A percentile compares a stretch with the other conserved stretches of the same genome.
Evolutionary conservation across 352 stramenopile genomes (phyloP).

Genomic region (Pythium chondricola): DNA sequence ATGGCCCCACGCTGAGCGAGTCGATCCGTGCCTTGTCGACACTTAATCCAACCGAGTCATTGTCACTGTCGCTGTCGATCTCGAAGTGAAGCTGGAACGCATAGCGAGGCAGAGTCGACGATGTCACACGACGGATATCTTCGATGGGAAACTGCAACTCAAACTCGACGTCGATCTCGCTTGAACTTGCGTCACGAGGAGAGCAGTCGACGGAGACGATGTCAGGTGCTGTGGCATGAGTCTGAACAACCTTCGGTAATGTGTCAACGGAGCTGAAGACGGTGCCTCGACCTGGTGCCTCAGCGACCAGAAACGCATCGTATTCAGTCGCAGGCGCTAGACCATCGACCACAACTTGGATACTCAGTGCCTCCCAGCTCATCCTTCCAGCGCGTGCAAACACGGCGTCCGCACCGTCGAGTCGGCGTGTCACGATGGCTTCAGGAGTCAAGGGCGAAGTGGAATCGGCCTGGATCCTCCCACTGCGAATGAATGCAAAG

Average conservation of each 20-base stretch:
- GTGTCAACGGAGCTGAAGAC: constrained; percentile 41
- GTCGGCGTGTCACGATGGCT: too few relatives aligned
- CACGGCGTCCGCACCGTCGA: constrained; percentile 1
- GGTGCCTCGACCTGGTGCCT: constrained; percentile 39
- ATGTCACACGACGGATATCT: constrained; percentile 27
- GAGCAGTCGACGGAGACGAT: constrained; percentile 20
- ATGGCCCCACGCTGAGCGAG: constrained; percentile 26
- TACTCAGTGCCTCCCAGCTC: constrained; percentile 22
- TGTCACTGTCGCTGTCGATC: constrained; percentile 4
- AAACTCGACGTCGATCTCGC: constrained; percentile 33
- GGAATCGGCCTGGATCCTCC: too few relatives aligned
- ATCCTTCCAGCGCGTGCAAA: constrained; percentile 21
- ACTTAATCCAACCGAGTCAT: too few relatives aligned
- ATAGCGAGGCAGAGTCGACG: constrained; percentile 30
- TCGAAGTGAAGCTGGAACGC: constrained; percentile 53
- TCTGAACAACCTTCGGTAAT: constrained; percentile 27
- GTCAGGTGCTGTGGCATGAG: constrained; percentile 47
- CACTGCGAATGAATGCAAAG: constrained; percentile 46
- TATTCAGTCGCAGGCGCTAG: constrained; percentile 51
- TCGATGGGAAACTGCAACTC: constrained; percentile 30
- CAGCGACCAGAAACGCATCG: constrained; percentile 47
- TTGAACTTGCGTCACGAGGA: constrained; percentile 35
- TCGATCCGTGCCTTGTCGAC: too few relatives aligned
- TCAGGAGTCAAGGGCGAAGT: too few relatives aligned
- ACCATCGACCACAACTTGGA: constrained; percentile 20